Base-by-base conservation (phyloP, 768 basidiomycete species). In the Boletus pseudo-olivaceus region DNA sequence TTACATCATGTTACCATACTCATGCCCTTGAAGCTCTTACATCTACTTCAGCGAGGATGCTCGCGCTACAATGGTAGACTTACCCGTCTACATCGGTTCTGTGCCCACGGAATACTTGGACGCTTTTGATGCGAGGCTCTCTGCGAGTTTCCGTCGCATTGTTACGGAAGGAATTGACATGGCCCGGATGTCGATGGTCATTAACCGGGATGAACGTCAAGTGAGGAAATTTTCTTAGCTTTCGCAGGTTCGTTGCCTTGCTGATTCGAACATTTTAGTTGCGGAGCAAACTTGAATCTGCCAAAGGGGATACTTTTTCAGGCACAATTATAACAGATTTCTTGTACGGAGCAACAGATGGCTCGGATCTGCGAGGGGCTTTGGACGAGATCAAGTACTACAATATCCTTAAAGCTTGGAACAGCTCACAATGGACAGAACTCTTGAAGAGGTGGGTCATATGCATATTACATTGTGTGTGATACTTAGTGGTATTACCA, bases 121-220 rank as follows among this genome's bases (percentile, higher is more conserved):
- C n/a, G 73, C 69, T 2, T 90, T 98, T 64, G 80, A 84, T 54
- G 75, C 73, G 29, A 84, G 81, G 65, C 76, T 98, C 40, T 82
- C 79, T 60, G 75, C 73, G 1, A 89, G 88, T 61, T 75, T 99
- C 37, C 67, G 77, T 58, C 81, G 82, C 39, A 87, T 98, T 49
- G 81, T 79, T 8, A 63, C 78, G 17, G 82, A 87, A 49, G 93
- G 90, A 4, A 76, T 98, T 46, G 92, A 98, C 69, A 93, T 98
- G 88, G 78, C 84, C 30, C 77, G 96, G 10, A 97, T 99, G 87
- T 69, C 72, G 15, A 87, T 90, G 82, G 78, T 97, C 17, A 83
- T 99, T 43, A 82, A 85, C 59, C 78, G 93, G 47, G 93, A 97
- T 62, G 88, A 92, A 72, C 85, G 94, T 51, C 93, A 94, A 78